These are phyloP conservation scores for Colletotrichum lupini DNA, from an alignment of 2,329 filamentous ascomycete species.

Conservation along the genomic window DNA sequence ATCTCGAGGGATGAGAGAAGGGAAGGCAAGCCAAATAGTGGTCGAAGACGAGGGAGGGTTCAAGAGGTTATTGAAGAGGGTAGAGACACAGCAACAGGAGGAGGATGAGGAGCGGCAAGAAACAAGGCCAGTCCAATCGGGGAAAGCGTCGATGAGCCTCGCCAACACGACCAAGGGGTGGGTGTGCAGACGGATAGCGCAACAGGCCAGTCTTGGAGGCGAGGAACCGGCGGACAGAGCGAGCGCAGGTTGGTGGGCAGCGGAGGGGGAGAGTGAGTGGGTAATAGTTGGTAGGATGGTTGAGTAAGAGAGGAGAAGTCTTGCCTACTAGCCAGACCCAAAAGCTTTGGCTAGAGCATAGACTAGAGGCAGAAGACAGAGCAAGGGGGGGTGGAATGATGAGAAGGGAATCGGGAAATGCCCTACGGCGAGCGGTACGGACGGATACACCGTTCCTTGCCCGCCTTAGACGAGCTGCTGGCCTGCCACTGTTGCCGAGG, in stretches of 20 bases:
- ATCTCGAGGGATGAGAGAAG: slow-evolving; percentile 32
- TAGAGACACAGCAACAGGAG: slow-evolving; percentile 13
- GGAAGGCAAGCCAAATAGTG: slow-evolving; percentile 16
- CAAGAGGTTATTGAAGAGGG: slow-evolving; percentile 26
- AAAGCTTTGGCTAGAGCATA: slow-evolving; percentile 10
- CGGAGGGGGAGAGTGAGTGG: slow-evolving; percentile 17
- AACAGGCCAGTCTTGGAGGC: slow-evolving; percentile 22
- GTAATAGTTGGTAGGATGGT: slow-evolving; percentile 7
- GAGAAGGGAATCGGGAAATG: not conserved
- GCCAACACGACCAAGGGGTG: slow-evolving; percentile 25
- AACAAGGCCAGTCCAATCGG: slow-evolving; percentile 30
- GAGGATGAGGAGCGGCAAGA: slow-evolving; percentile 8
- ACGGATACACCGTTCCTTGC: not conserved
- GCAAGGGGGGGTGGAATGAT: not conserved
- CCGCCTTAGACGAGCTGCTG: not conserved
- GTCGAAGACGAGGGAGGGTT: slow-evolving; percentile 28
- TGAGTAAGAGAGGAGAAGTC: slow-evolving; percentile 2
- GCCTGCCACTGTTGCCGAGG: not conserved
- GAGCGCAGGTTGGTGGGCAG: slow-evolving; percentile 3
- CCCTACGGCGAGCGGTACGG: not conserved
- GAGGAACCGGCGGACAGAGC: slow-evolving; percentile 15
- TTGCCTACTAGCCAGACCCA: slow-evolving; percentile 4
- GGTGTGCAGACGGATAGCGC: slow-evolving; percentile 15
- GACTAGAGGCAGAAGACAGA: not conserved
- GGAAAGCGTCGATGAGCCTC: slow-evolving; percentile 33